Percentiles rank a stretch among this genome's conserved stretches.
These are phyloP conservation scores for Penicillium verrucosum DNA, from an alignment of 2,329 filamentous ascomycete genomes.

Conservation along the genomic window DNA sequence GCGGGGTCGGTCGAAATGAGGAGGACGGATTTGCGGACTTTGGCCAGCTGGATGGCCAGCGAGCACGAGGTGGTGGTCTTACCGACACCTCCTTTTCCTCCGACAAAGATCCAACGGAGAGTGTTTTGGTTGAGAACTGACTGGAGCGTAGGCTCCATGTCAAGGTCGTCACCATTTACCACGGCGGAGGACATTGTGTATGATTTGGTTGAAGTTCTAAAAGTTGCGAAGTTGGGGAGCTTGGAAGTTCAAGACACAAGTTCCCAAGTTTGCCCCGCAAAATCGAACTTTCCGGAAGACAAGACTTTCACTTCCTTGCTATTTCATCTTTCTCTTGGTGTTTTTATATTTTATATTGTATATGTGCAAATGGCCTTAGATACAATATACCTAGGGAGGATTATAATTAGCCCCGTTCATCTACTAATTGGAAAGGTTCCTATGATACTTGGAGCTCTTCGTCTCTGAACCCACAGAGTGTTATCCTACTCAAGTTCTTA, in stretches of 20 bases:
- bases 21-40: conserved; percentile 89
- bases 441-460: not conserved
- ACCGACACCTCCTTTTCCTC: conserved; percentile 95
- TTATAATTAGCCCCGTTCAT: not conserved
- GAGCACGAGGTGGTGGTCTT: conserved; percentile 99
- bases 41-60: conserved; percentile 94
- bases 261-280: conserved; percentile 23
- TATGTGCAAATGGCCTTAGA: not conserved
- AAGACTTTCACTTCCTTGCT: not conserved
- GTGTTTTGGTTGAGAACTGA: conserved; percentile 92
- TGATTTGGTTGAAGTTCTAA: conserved; percentile 1
- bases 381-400: not conserved
- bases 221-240: not conserved
- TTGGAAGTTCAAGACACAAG: conserved; percentile 14
- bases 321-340: not conserved
- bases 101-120: conserved; percentile 98
- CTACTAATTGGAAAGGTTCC: not conserved
- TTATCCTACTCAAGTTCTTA: not conserved
- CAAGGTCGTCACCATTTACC: conserved; percentile 59
- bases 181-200: conserved; percentile 43
- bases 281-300: conserved; percentile 36
- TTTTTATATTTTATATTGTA: not conserved
- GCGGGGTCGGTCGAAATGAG: conserved; percentile 98
- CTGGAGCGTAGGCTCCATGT: conserved; percentile 86
- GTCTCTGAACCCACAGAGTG: not conserved